Evolutionary conservation across 148 eudicot species (phyloP).

Genomic region (Persicaria maculosa): DNA sequence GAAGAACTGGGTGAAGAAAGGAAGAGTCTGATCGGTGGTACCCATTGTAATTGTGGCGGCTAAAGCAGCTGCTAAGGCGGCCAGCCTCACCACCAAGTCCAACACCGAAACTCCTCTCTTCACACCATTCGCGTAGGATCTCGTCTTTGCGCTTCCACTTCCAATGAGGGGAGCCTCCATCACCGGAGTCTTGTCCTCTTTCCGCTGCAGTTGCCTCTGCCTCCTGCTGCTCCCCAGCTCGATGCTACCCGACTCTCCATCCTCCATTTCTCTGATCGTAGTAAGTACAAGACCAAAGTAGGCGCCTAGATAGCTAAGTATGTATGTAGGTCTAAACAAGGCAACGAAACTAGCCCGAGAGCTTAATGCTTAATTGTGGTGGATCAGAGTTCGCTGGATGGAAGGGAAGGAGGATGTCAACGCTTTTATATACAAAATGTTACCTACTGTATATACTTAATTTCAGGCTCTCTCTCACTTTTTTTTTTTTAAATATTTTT

Average conservation of each 20-base stretch:
- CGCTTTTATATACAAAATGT: no score
- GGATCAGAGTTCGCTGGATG: no score
- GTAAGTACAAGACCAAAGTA: no score
- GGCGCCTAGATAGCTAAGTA: no score
- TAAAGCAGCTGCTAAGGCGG: neutral
- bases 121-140: neutral
- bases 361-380: no score
- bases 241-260: neutral
- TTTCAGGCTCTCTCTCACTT: no score
- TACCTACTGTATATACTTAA: no score
- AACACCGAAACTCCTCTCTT: constrained; percentile 3
- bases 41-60: constrained; percentile 4
- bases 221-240: constrained; percentile 5
- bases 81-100: neutral
- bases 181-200: neutral
- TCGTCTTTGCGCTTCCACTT: neutral
- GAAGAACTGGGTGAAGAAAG: constrained; percentile 10
- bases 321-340: no score
- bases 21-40: constrained; percentile 6
- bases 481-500: no score
- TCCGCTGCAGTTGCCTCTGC: neutral
- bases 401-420: no score
- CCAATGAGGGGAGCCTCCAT: constrained; percentile 3
- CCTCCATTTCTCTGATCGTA: neutral
- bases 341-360: no score